Conservation (phyloP, 2,329 filamentous ascomycete species). For the Fusarium sulawesiense region DNA sequence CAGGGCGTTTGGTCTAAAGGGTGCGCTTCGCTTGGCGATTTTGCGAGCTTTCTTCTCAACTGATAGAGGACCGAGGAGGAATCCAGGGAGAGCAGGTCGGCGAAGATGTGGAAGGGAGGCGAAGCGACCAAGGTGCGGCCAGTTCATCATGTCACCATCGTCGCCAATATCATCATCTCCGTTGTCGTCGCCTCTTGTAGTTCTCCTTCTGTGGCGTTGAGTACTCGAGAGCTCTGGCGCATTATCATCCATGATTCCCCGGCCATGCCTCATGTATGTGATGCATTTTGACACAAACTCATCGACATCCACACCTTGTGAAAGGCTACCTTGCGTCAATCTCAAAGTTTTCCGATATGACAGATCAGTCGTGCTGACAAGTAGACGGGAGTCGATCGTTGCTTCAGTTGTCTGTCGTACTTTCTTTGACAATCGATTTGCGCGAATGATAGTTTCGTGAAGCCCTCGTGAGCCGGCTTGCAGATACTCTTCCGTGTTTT, state of each 20-base stretch:
- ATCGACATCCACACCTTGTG: slow-evolving; percentile 85
- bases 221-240: slow-evolving; percentile 63
- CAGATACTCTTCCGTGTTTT: slow-evolving; percentile 80
- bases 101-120: slow-evolving; percentile 79
- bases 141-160: slow-evolving; percentile 83
- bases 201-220: slow-evolving; percentile 58
- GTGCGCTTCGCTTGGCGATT: slow-evolving; percentile 75
- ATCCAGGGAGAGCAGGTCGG: slow-evolving; percentile 82
- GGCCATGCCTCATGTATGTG: slow-evolving; percentile 81
- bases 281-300: slow-evolving; percentile 93
- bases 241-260: slow-evolving; percentile 64
- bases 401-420: slow-evolving; percentile 93
- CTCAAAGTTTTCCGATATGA: slow-evolving; percentile 81
- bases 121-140: slow-evolving; percentile 82
- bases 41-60: slow-evolving; percentile 86
- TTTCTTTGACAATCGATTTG: slow-evolving; percentile 72
- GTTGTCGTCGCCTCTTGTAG: slow-evolving; percentile 57
- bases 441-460: slow-evolving; percentile 71
- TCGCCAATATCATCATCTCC: slow-evolving; percentile 72
- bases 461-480: slow-evolving; percentile 73
- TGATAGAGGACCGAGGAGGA: slow-evolving; percentile 88
- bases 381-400: slow-evolving; percentile 86
- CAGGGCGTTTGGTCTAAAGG: slow-evolving; percentile 74
- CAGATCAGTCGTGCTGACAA: slow-evolving; percentile 84
- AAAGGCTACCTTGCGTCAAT: slow-evolving; percentile 77